A percentile compares a stretch with the other conserved stretches of the same genome.
Evolutionary conservation across 352 stramenopile species (phyloP).

Genomic region (Globisporangium heterothallicum): DNA sequence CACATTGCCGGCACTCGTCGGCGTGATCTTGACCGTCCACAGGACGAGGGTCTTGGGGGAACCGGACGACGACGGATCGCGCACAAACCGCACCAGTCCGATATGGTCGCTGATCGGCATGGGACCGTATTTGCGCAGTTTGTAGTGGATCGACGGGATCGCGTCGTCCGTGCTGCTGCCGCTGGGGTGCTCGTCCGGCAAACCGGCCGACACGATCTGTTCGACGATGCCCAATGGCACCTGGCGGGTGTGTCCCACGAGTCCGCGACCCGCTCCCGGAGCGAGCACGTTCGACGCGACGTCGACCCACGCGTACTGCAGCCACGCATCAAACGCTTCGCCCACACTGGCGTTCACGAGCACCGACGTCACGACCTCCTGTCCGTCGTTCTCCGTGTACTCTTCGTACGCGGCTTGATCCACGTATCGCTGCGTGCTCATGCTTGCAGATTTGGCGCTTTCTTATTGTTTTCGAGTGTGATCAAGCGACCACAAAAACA

Average conservation of each 20-base stretch:
- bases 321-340: constrained; percentile 65
- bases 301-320: constrained; percentile 43
- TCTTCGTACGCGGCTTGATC: constrained; percentile 31
- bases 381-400: constrained; percentile 41
- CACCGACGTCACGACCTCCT: constrained; percentile 56
- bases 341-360: constrained; percentile 35
- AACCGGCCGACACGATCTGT: constrained; percentile 55
- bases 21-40: constrained; percentile 42
- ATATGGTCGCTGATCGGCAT: constrained; percentile 42
- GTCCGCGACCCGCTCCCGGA: constrained; percentile 43
- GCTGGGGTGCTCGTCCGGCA: constrained; percentile 14
- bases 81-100: constrained; percentile 56
- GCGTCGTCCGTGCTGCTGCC: constrained; percentile 21
- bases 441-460: neutral
- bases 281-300: constrained; percentile 26
- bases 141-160: constrained; percentile 52
- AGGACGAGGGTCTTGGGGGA: constrained; percentile 32
- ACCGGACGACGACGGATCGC: constrained; percentile 14
- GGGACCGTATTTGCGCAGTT: constrained; percentile 34
- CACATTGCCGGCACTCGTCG: constrained; percentile 32
- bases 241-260: constrained; percentile 44
- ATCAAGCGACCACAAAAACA: neutral
- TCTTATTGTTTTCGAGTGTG: too few relatives aligned
- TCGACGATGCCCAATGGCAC: constrained; percentile 51
- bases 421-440: constrained; percentile 16